Conservation (phyloP, 179 eudicot species). For the Patellifolia procumbens region DNA sequence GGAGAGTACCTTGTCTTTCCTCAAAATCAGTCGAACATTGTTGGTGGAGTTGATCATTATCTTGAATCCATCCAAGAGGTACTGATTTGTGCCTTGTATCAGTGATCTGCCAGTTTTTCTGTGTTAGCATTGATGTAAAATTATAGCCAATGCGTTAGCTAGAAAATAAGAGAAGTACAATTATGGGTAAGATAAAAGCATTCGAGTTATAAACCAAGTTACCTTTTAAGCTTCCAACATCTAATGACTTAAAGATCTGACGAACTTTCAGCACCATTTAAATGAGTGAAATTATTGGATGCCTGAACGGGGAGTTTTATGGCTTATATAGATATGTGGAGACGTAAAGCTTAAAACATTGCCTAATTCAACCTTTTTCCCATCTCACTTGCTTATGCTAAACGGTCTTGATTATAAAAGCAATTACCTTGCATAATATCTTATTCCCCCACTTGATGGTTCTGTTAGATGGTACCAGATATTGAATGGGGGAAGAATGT, state of each 20-base stretch:
- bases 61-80: constrained; percentile 92
- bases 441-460: constrained; percentile 23
- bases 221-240: neutral
- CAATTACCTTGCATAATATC: constrained; percentile 12
- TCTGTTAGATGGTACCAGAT: constrained; percentile 90
- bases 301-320: neutral
- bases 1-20: constrained; percentile 85
- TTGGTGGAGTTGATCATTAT: constrained; percentile 73
- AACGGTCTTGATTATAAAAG: neutral
- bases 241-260: neutral
- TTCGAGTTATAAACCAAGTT: neutral
- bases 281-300: neutral
- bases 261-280: neutral
- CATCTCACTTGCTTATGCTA: neutral
- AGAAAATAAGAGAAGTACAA: neutral
- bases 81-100: constrained; percentile 1
- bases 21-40: constrained; percentile 56
- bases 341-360: neutral
- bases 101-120: neutral
- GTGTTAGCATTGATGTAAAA: neutral
- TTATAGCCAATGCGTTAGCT: neutral
- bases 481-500: constrained; percentile 98
- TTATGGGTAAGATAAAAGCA: neutral
- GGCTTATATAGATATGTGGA: neutral
- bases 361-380: neutral